Conservation (phyloP, 2,329 filamentous ascomycete genomes). For the Sporothrix sp. region DNA sequence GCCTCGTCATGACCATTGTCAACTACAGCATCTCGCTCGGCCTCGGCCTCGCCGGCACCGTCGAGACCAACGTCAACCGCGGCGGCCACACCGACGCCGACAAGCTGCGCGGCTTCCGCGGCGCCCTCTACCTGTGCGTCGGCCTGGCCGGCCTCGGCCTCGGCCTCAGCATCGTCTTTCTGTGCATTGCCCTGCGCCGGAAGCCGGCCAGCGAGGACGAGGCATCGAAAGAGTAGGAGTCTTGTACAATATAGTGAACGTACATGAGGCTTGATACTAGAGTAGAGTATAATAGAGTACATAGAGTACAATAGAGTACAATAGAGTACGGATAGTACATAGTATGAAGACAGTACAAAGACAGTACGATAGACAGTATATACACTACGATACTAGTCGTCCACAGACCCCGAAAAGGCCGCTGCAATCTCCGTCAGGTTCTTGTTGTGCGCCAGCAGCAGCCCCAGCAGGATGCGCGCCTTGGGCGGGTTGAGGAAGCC, state of each 20-base stretch:
- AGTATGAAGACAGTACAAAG: no score
- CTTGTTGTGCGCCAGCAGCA: constrained; percentile 15
- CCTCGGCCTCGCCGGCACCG: constrained; percentile 55
- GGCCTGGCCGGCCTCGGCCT: constrained; percentile 28
- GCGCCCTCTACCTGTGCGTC: constrained; percentile 30
- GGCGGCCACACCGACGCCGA: constrained; percentile 18
- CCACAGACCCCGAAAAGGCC: background rate
- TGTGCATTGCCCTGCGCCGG: no score
- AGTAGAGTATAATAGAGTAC: no score
- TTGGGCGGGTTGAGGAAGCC: constrained; percentile 49
- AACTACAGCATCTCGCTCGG: constrained; percentile 60
- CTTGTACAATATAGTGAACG: no score
- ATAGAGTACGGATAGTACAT: no score
- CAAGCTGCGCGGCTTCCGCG: constrained; percentile 26
- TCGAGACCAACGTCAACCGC: constrained; percentile 36
- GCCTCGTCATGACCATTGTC: constrained; percentile 52
- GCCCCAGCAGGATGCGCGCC: constrained; percentile 41
- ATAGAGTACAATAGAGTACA: no score
- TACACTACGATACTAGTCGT: no score
- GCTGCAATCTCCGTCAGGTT: background rate
- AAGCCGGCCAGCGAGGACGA: no score
- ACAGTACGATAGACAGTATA: no score
- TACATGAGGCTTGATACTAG: no score
- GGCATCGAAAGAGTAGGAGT: no score
- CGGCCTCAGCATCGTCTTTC: constrained; percentile 17